phyloP scores from a whole-genome alignment of 371 early-diverging fungal species.

The Phascolomyces articulosus region DNA sequence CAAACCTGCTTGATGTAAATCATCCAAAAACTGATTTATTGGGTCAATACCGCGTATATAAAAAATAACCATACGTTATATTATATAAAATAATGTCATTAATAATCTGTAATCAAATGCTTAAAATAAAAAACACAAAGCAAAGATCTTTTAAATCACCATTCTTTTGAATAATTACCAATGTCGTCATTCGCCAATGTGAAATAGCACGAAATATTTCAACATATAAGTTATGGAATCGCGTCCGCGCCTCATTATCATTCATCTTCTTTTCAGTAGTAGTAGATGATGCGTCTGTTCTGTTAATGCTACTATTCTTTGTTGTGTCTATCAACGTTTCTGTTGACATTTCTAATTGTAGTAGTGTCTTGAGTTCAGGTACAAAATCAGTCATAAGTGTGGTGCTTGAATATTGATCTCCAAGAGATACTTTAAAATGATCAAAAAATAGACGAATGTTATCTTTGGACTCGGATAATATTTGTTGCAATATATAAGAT shows the following conservation, averaged over 20 bases:
- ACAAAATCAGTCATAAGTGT: conserved; percentile 36
- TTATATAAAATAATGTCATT: no score
- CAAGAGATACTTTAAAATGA: conserved; percentile 31
- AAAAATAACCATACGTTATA: no score
- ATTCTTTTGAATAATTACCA: conserved; percentile 42
- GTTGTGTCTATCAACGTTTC: neutral
- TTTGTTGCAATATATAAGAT: conserved; percentile 47
- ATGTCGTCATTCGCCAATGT: conserved; percentile 44
- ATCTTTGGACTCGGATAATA: conserved; percentile 43
- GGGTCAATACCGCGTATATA: no score
- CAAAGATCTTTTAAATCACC: no score
- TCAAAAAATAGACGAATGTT: conserved; percentile 40
- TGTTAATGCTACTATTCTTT: no score
- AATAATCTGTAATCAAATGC: no score
- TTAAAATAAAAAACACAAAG: no score
- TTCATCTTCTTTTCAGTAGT: conserved; percentile 28
- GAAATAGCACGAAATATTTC: conserved; percentile 44
- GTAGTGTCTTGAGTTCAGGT: conserved; percentile 39
- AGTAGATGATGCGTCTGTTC: neutral
- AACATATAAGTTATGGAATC: conserved; percentile 44
- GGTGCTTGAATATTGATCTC: conserved; percentile 36
- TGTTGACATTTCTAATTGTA: neutral
- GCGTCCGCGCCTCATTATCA: conserved; percentile 36
- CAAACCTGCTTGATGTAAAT: conserved; percentile 43
- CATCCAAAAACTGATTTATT: conserved; percentile 47